Base-by-base conservation (phyloP, 495 filamentous ascomycete genomes). In the Hypoxylon rickii region DNA sequence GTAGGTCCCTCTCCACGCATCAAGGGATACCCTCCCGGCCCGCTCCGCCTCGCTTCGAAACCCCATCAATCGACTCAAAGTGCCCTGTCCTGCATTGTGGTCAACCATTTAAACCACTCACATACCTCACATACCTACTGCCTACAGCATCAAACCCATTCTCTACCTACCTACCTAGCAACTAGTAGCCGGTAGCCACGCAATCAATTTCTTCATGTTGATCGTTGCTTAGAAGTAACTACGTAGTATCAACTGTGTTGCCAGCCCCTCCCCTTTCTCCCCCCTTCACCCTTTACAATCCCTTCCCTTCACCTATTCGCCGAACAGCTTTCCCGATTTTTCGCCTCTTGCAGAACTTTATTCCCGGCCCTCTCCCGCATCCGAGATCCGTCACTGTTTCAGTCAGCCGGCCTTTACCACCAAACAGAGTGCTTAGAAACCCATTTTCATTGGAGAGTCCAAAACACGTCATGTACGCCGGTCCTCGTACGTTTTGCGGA, bases 401-500 rank as follows among this genome's bases (percentile, higher is more conserved):
- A 38, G 34, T 26, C 10, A 33, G 11, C 29, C 3, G 22, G 22
- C 24, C 24, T 29, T 29, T n/a, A 13, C 32, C 47, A 24, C 13
- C 36, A 38, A 47, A 24, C 15, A 45, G n/a, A n/a, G n/a, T n/a
- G 44, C 16, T 31, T 33, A 50, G 19, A 19, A 36, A 33, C 37
- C 51, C 22, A 21, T 46, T 37, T 46, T 24, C 13, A 57, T 57
- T 58, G 53, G 53, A 8, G 49, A 44, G 19, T 44, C 33, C 11
- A 26, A 21, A 63, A 34, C 59, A 63, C 48, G 59, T 41, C 59
- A 63, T 57, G 47, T 45, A n/a, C 53, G 22, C 44, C 39, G 42
- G 24, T 62, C 34, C 47, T 57, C 59, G 59, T 63, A 63, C 36
- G 59, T 57, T 53, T 20, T 33, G 32, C 59, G 59, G 44, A 39